Evolutionary conservation across 345 rosid genomes (phyloP).

Genomic region (Ailanthus altissimus): DNA sequence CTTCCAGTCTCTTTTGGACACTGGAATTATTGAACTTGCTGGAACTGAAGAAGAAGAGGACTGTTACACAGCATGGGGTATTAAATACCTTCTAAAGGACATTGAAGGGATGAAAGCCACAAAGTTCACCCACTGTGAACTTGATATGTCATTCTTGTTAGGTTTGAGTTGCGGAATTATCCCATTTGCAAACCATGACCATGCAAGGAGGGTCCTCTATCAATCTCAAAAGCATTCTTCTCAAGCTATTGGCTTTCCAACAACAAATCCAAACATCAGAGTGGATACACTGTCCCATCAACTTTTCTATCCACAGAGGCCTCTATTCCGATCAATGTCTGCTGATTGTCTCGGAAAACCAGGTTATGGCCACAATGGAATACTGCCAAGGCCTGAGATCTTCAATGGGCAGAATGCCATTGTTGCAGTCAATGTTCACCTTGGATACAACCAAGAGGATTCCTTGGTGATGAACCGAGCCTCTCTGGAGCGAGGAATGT

Average conservation of each 20-base stretch:
- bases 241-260: conserved; percentile 88
- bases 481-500: conserved; percentile 90
- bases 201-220: conserved; percentile 86
- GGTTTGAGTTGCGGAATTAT: conserved; percentile 88
- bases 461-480: conserved; percentile 92
- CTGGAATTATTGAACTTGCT: conserved; percentile 70
- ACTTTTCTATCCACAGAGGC: conserved; percentile 80
- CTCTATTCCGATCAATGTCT: conserved; percentile 75
- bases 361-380: conserved; percentile 35
- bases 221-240: conserved; percentile 89
- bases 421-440: conserved; percentile 90
- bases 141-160: conserved; percentile 77
- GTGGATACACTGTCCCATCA: conserved; percentile 83
- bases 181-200: conserved; percentile 90
- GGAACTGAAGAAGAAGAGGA: conserved; percentile 97
- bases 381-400: conserved; percentile 54
- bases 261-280: conserved; percentile 79
- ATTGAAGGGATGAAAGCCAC: conserved; percentile 34
- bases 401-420: conserved; percentile 93
- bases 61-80: conserved; percentile 68
- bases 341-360: conserved; percentile 71
- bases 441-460: conserved; percentile 95
- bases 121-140: conserved; percentile 72
- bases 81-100: conserved; percentile 52
- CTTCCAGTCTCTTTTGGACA: conserved; percentile 62